Evolutionary conservation across 108 stramenopile genomes (phyloP).

Genomic region (Mediolabrus comicus): DNA sequence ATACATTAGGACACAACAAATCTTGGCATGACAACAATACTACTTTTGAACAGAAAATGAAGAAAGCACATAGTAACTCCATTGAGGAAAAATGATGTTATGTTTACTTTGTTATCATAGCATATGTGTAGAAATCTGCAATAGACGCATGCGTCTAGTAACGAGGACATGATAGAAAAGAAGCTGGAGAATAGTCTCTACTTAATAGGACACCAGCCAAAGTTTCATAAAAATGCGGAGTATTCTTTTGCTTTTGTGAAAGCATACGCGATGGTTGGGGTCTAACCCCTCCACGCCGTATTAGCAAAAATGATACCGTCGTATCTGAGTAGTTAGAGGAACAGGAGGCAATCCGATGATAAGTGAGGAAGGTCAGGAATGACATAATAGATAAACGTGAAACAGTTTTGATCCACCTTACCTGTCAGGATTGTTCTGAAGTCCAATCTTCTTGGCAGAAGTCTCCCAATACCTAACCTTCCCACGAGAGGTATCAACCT

Average conservation of each 20-base stretch:
- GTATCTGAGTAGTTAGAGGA: too few species aligned
- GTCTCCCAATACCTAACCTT: slow-evolving; percentile 50
- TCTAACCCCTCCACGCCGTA: slow-evolving; percentile 28
- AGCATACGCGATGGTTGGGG: background rate
- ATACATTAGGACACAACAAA: slow-evolving; percentile 20
- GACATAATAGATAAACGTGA: background rate
- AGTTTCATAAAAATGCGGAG: slow-evolving; percentile 1
- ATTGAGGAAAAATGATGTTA: too few species aligned
- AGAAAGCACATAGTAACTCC: background rate
- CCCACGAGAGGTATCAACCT: slow-evolving; percentile 37
- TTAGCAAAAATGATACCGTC: slow-evolving; percentile 43
- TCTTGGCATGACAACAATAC: slow-evolving; percentile 47
- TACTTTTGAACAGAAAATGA: background rate
- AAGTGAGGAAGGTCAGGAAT: background rate
- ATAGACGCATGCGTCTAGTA: background rate
- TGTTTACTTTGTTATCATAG: too few species aligned
- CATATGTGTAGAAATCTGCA: too few species aligned
- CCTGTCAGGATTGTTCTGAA: slow-evolving; percentile 47
- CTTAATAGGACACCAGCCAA: background rate
- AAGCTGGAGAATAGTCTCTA: background rate
- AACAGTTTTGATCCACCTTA: slow-evolving; percentile 4
- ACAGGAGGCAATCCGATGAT: too few species aligned
- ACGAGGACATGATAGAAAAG: background rate
- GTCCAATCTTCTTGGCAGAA: slow-evolving; percentile 49
- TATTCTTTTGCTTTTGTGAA: background rate